A percentile compares a stretch with the other conserved stretches of the same genome.
phyloP scores from a whole-genome alignment of 306 rosid genomes.

The Neltuma alba region DNA sequence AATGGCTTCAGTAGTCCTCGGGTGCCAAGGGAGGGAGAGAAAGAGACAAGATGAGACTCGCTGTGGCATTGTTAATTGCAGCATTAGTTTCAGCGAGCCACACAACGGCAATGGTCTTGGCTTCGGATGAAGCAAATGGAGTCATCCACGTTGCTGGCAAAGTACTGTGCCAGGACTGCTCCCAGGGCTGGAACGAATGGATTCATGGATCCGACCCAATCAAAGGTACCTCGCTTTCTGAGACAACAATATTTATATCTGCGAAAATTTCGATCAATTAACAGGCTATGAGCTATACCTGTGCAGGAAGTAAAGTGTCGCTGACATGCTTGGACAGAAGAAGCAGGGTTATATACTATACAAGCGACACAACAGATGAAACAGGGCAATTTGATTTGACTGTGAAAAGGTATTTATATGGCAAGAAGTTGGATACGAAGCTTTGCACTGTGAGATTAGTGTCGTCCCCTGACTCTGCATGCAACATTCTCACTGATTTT shows the following conservation, averaged over 20 bases:
- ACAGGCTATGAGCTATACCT: not conserved
- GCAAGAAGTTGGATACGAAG: constrained; percentile 55
- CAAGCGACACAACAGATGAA: constrained; percentile 74
- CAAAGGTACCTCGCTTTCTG: constrained; percentile 47
- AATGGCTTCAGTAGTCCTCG: not conserved
- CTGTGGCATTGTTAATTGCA: constrained; percentile 37
- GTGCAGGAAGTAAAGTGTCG: constrained; percentile 61
- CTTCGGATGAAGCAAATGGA: constrained; percentile 24
- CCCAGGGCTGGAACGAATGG: constrained; percentile 77
- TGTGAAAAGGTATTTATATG: constrained; percentile 38
- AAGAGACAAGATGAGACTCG: constrained; percentile 36
- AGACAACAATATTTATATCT: not conserved
- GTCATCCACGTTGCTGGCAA: constrained; percentile 63
- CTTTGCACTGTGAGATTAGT: constrained; percentile 65
- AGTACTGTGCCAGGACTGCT: constrained; percentile 89
- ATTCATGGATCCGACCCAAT: constrained; percentile 60
- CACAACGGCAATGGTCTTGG: constrained; percentile 39
- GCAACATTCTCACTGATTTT: constrained; percentile 70
- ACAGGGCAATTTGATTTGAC: constrained; percentile 58
- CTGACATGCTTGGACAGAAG: constrained; percentile 75
- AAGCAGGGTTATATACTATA: constrained; percentile 56
- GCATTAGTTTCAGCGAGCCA: constrained; percentile 43
- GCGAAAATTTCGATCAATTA: not conserved
- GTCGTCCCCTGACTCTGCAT: constrained; percentile 70
- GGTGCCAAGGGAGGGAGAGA: constrained; percentile 1